These are phyloP conservation scores for Phlebiopsis gigantea DNA, from an alignment of 768 basidiomycete species.

Conservation along the genomic window DNA sequence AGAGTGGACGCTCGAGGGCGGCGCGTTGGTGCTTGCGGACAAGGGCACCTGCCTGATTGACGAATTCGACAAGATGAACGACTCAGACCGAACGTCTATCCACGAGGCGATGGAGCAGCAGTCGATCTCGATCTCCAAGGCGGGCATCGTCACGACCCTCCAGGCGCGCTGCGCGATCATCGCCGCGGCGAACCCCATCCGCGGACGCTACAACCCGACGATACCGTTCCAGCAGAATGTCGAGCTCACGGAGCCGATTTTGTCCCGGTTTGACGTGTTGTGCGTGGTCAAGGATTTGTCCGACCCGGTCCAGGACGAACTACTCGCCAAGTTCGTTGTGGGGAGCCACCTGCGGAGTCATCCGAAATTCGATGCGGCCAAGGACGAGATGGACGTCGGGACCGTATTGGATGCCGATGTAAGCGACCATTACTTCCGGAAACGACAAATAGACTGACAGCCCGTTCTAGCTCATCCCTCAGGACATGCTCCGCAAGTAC, in stretches of 20 bases:
- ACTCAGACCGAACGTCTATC: slow-evolving; percentile 94
- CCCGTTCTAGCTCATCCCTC: slow-evolving; percentile 77
- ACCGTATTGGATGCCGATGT: slow-evolving; percentile 90
- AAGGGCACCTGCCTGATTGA: slow-evolving; percentile 98
- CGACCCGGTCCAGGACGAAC: slow-evolving; percentile 94
- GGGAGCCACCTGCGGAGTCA: slow-evolving; percentile 94
- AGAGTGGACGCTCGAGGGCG: slow-evolving; percentile 99
- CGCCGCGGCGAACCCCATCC: slow-evolving; percentile 94
- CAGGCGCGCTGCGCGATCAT: slow-evolving; percentile 98
- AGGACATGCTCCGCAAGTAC: slow-evolving; percentile 94
- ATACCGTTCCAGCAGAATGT: slow-evolving; percentile 99
- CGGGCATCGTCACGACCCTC: slow-evolving; percentile 96
- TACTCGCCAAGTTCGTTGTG: slow-evolving; percentile 96
- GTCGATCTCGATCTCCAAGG: slow-evolving; percentile 97
- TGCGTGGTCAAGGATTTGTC: slow-evolving; percentile 98
- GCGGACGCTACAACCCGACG: slow-evolving; percentile 96
- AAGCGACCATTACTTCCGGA: slow-evolving; percentile 22
- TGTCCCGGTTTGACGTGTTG: slow-evolving; percentile 96
- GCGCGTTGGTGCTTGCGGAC: slow-evolving; percentile 96
- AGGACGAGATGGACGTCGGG: slow-evolving; percentile 91
- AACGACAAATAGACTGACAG: neutral
- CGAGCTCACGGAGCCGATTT: slow-evolving; percentile 94
- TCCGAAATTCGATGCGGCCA: slow-evolving; percentile 81
- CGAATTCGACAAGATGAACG: slow-evolving; percentile 99
- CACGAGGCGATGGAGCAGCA: slow-evolving; percentile 99